Evolutionary conservation across 2,329 filamentous ascomycete genomes (phyloP), one percentile per base, ranked within the genome.

Genomic region (Penicillium sp.): DNA sequence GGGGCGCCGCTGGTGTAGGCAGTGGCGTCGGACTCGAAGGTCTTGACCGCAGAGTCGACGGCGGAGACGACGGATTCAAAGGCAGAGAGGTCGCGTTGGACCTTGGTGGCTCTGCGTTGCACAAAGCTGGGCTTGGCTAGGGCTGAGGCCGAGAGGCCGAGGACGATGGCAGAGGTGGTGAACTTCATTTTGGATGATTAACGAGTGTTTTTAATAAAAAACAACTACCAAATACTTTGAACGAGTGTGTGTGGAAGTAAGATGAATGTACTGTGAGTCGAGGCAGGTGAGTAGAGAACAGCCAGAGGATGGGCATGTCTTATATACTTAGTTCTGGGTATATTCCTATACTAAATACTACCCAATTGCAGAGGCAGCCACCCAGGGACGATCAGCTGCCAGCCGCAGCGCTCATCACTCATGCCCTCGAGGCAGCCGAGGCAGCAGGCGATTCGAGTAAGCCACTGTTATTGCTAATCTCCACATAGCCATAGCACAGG

Each of bases 1-100:
- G 57, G 28, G 47, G 63, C 61, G 38, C 65, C 66, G 30, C 68
- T 66, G 43, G 14, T 62, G 64, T 62, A 71, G 47, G 54, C 38
- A 38, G 59, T 60, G 60, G 69, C 59, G 50, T 64, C 63, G 3
- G 60, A 58, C 58, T 59, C 59, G 20, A 72, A 64, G 18, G 51
- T 33, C 3, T 55, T 49, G 43, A 65, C 62, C 50, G 62, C 56
- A 53, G 16, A n/a, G 16, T 47, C 26, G 59, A 70, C 64, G 35
- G n/a, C 43, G 2, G 47, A 46, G 40, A 59, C 16, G 24, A 59
- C 57, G n/a, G 47, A 52, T 20, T 42, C 5, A 30, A 61, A 60
- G 18, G 58, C 52, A 12, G 24, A 47, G 28, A 60, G 20, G 30
- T 59, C 59, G 47, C 59, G 60, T 16, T 55, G 47, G 28, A 23